A percentile compares a stretch with the other conserved stretches of the same genome.
These are phyloP conservation scores for Clonostachys sp. DNA, from an alignment of 2,329 filamentous ascomycete genomes.

Conservation along the genomic window DNA sequence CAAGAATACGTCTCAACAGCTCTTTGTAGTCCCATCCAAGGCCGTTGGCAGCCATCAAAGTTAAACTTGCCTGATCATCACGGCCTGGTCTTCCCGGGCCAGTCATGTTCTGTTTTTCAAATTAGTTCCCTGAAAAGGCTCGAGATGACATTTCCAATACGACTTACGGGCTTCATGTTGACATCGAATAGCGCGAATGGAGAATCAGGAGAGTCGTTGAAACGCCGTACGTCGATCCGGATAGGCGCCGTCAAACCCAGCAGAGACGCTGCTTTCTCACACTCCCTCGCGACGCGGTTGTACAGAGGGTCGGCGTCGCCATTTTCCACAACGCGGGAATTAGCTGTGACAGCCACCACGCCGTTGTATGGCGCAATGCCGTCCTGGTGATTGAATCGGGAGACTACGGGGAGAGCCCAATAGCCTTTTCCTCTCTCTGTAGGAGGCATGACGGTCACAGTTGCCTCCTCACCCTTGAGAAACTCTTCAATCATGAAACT, in stretches of 20 bases:
- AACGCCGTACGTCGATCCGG: conserved; percentile 38
- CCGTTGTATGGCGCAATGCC: conserved; percentile 45
- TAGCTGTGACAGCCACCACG: conserved; percentile 37
- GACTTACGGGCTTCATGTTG: conserved; percentile 44
- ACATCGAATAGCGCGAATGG: conserved; percentile 44
- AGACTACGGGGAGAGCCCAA: conserved; percentile 37
- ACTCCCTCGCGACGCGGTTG: conserved; percentile 24
- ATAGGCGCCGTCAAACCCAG: conserved; percentile 36
- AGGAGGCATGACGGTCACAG: conserved; percentile 46
- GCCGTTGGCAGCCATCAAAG: conserved; percentile 30
- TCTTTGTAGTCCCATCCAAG: conserved; percentile 36
- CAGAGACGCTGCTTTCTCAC: conserved; percentile 28
- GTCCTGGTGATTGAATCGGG: conserved; percentile 38
- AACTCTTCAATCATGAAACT: conserved; percentile 41
- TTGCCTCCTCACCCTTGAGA: conserved; percentile 40
- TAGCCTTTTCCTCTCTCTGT: conserved; percentile 20
- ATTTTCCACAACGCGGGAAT: conserved; percentile 34
- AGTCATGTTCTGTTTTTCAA: conserved; percentile 14
- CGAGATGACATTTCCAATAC: no score
- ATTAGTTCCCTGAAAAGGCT: not conserved
- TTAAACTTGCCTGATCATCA: conserved; percentile 41
- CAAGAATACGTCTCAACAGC: not conserved
- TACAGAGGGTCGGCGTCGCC: conserved; percentile 22
- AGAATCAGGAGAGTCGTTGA: conserved; percentile 13
- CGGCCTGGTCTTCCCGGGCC: conserved; percentile 39